These are phyloP conservation scores for Daldinia childiae DNA, from an alignment of 495 filamentous ascomycete genomes.

Conservation along the genomic window DNA sequence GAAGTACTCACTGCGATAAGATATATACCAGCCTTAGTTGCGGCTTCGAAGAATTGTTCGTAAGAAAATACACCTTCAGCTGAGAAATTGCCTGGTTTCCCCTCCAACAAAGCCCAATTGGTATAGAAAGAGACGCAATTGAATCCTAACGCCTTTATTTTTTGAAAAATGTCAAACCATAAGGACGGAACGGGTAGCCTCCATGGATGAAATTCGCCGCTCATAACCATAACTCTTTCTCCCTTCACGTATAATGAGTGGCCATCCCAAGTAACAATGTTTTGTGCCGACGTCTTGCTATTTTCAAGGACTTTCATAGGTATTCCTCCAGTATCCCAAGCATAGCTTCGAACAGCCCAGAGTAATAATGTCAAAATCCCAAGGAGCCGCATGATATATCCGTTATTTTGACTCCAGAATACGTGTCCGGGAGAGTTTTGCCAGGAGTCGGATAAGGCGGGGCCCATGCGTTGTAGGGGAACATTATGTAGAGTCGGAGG, in stretches of 20 bases:
- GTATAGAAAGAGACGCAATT: slow-evolving; percentile 78
- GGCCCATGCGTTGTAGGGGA: not conserved
- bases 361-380: not conserved
- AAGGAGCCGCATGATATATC: not conserved
- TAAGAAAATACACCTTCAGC: slow-evolving; percentile 75
- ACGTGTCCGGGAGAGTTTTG: not conserved
- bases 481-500: not conserved
- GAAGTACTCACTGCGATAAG: slow-evolving; percentile 77
- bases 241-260: slow-evolving; percentile 77
- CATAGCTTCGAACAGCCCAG: slow-evolving; percentile 18
- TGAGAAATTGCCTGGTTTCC: slow-evolving; percentile 71
- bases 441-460: not conserved
- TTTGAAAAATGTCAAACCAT: slow-evolving; percentile 80
- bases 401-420: not conserved
- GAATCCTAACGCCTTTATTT: slow-evolving; percentile 80
- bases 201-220: slow-evolving; percentile 78
- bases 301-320: not conserved
- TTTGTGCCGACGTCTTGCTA: slow-evolving; percentile 1
- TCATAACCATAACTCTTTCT: slow-evolving; percentile 75
- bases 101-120: slow-evolving; percentile 82
- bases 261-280: slow-evolving; percentile 72
- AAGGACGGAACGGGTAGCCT: slow-evolving; percentile 76
- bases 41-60: slow-evolving; percentile 76
- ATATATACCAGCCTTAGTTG: slow-evolving; percentile 74
- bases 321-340: not conserved